Evolutionary conservation across 768 basidiomycete genomes (phyloP), one percentile per base, ranked within the genome.

Genomic region (Hygrocybe coccinea): DNA sequence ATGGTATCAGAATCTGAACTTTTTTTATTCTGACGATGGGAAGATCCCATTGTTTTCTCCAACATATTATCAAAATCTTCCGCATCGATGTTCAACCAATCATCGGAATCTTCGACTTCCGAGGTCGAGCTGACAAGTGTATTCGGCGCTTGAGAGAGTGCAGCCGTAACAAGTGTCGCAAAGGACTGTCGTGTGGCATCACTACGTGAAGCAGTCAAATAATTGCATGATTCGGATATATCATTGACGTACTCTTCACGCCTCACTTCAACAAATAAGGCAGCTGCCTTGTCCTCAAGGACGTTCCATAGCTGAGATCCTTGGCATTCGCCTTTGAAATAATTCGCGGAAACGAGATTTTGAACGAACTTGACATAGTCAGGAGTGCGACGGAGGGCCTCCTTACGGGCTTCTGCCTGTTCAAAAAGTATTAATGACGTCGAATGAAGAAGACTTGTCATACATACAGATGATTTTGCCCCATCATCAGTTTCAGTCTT

Each of bases 31-130:
- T 38, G 41, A 7, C 50, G 51, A 22, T 54, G 65, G 2, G 56
- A 57, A 11, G 52, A 50, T 29, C 65, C 70, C 63, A 72, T 69
- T 3, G 74, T 76, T 56, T 71, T 72, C 60, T 80, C 78, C 50
- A 97, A 69, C 70, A 87, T 78, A 10, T 78, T 76, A 62, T 97
- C 93, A 59, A 97, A 83, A 64, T 86, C 81, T 44, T 84, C 77
- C 0, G 82, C 77, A 55, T 91, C 82, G 33, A 97, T 74, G 50
- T 83, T 84, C n/a, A 97, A 74, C 97, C 97, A 99, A 1, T 80
- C 80, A 58, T 95, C 93, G 7, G 77, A 69, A 60, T 89, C 86
- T 65, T 95, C 91, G n/a, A 70, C 69, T 5, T 69, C 71, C 49
- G 65, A 59, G 11, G 67, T 58, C 0, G 64, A 35, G 9, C 56